Evolutionary conservation across 2,329 filamentous ascomycete species (phyloP).

Genomic region (Truncatella angustata): DNA sequence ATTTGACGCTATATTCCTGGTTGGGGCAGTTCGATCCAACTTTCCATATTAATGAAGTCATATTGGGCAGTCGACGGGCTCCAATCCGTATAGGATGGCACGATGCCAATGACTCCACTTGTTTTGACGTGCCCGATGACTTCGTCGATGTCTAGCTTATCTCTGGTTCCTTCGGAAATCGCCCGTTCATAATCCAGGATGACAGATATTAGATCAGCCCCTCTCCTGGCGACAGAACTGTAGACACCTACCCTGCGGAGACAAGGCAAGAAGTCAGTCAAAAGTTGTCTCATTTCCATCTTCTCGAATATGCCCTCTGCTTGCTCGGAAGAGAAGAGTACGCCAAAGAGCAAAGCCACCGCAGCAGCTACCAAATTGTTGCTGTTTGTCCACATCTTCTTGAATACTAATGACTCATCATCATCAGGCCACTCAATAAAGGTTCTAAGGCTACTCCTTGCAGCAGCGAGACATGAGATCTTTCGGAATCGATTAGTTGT

Average conservation of each 20-base stretch:
- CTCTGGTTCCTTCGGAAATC: neutral
- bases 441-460: conserved; percentile 1
- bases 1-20: neutral
- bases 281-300: conserved; percentile 5
- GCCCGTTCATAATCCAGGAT: conserved; percentile 3
- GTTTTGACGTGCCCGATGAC: neutral
- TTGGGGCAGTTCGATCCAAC: conserved; percentile 1
- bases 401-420: neutral
- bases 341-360: neutral
- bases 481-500: neutral
- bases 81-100: conserved; percentile 1
- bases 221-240: neutral
- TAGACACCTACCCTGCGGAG: neutral
- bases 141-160: neutral
- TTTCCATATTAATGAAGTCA: conserved; percentile 3
- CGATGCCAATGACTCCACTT: neutral
- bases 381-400: conserved; percentile 3
- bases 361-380: conserved; percentile 3
- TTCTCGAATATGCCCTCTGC: conserved; percentile 3
- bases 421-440: conserved; percentile 3
- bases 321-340: neutral
- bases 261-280: neutral
- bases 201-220: neutral
- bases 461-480: conserved; percentile 3
- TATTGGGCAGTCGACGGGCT: neutral